Evolutionary conservation across 1,139 yeast species (phyloP).

Genomic region (Cylindricascospora bacillispora): DNA sequence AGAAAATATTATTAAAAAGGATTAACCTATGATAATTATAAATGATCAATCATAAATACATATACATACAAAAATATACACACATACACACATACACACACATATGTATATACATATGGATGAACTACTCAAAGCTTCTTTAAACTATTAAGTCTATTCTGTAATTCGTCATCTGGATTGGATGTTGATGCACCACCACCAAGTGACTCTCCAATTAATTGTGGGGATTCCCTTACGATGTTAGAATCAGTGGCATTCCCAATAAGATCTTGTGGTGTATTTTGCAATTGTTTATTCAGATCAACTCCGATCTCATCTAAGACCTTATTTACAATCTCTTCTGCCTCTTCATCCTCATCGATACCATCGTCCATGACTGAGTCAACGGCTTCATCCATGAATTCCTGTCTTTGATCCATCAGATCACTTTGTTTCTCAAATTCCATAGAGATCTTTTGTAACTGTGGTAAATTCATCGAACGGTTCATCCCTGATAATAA

Average conservation of each 20-base stretch:
- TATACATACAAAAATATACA: neutral
- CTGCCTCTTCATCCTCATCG: constrained; percentile 73
- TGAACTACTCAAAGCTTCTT: constrained; percentile 47
- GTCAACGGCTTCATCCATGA: constrained; percentile 97
- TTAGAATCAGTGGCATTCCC: constrained; percentile 16
- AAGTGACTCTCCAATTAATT: constrained; percentile 40
- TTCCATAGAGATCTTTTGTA: constrained; percentile 85
- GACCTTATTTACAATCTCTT: constrained; percentile 82
- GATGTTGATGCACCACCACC: constrained; percentile 29
- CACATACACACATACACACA: neutral
- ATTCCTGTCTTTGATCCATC: constrained; percentile 97
- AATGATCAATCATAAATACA: neutral
- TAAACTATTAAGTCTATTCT: constrained; percentile 76
- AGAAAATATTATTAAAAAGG: constrained; percentile 30
- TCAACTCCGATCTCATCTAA: constrained; percentile 94
- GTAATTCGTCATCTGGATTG: constrained; percentile 68
- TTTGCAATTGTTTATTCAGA: constrained; percentile 51
- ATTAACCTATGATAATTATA: neutral
- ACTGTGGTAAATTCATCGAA: constrained; percentile 80
- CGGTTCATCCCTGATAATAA: constrained; percentile 77
- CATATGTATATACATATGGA: too few relatives aligned
- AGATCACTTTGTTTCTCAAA: constrained; percentile 88
- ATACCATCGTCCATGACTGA: constrained; percentile 85
- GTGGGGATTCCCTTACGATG: constrained; percentile 19
- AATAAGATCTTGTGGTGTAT: constrained; percentile 46